These are phyloP conservation scores for Melanogaster broomeanus DNA, from an alignment of 768 basidiomycete species.

Conservation along the genomic window DNA sequence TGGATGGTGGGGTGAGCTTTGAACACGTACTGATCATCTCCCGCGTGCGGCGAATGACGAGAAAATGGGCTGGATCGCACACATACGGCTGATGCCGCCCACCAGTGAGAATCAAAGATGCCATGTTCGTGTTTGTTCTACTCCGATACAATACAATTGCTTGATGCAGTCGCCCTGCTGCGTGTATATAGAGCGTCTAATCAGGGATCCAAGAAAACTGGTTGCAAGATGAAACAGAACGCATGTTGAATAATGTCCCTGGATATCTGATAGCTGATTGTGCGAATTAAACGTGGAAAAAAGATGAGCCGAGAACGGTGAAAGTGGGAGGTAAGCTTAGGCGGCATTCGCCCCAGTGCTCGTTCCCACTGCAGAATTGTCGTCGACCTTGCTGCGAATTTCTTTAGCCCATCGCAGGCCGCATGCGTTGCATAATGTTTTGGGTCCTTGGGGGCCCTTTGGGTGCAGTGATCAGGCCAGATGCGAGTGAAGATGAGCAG, in stretches of 20 bases:
- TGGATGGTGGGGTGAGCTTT: too few relatives aligned
- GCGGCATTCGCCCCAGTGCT: constrained; percentile 18
- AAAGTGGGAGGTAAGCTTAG: constrained; percentile 9
- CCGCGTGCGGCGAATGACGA: neutral
- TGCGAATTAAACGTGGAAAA: constrained; percentile 1
- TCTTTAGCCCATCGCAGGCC: constrained; percentile 92
- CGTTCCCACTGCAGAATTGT: constrained; percentile 26
- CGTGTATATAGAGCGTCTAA: constrained; percentile 8
- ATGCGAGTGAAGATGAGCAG: neutral
- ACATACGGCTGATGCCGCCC: constrained; percentile 5
- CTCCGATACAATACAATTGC: constrained; percentile 6
- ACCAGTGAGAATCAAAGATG: constrained; percentile 1
- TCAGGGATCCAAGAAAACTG: constrained; percentile 19
- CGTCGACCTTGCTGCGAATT: constrained; percentile 45
- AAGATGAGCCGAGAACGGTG: neutral
- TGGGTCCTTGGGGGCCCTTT: constrained; percentile 91
- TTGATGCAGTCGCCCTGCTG: constrained; percentile 6
- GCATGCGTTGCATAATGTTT: constrained; percentile 97
- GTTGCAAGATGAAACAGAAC: constrained; percentile 1
- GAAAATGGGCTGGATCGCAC: neutral
- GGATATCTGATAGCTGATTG: neutral
- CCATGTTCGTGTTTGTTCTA: constrained; percentile 6
- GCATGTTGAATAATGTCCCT: constrained; percentile 3
- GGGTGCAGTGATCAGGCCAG: constrained; percentile 17
- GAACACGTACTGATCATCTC: neutral